These are phyloP conservation scores for Dinochytrium kinnereticum DNA, from an alignment of 371 early-diverging fungal genomes.

Conservation along the genomic window DNA sequence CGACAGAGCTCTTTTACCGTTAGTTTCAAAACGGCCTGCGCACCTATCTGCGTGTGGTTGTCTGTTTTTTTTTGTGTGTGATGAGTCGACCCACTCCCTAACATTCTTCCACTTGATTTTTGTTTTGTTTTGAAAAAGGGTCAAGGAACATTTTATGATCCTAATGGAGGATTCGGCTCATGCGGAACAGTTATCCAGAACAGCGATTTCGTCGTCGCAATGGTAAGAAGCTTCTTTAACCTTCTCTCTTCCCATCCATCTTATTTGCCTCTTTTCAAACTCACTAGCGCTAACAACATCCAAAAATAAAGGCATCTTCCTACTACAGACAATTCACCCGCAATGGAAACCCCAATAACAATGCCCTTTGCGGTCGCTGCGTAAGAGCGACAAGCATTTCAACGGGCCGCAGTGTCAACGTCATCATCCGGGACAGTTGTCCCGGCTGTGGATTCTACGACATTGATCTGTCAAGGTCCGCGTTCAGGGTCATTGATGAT, in stretches of 20 bases:
- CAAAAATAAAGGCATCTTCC: background rate
- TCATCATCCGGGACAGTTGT: background rate
- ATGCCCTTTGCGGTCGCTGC: constrained; percentile 13
- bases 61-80: too few relatives aligned
- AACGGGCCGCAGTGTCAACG: background rate
- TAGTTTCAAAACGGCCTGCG: too few relatives aligned
- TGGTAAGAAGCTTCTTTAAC: background rate
- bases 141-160: too few relatives aligned
- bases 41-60: too few relatives aligned
- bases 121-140: too few relatives aligned
- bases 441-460: background rate
- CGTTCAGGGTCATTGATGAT: constrained; percentile 3
- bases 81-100: too few relatives aligned
- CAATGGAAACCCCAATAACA: constrained; percentile 16
- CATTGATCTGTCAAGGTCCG: background rate
- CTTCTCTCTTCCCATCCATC: too few relatives aligned
- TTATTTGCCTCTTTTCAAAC: too few relatives aligned
- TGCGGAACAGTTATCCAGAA: constrained; percentile 2
- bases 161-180: constrained; percentile 4
- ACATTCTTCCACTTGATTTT: too few relatives aligned
- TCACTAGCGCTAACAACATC: too few relatives aligned
- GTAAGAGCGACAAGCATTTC: background rate
- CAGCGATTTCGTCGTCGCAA: background rate
- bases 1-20: too few relatives aligned
- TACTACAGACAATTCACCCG: constrained; percentile 5